A percentile compares a stretch with the other conserved stretches of the same genome.
phyloP scores from a whole-genome alignment of 2,329 filamentous ascomycete species.

The Colletotrichum cuscutae region DNA sequence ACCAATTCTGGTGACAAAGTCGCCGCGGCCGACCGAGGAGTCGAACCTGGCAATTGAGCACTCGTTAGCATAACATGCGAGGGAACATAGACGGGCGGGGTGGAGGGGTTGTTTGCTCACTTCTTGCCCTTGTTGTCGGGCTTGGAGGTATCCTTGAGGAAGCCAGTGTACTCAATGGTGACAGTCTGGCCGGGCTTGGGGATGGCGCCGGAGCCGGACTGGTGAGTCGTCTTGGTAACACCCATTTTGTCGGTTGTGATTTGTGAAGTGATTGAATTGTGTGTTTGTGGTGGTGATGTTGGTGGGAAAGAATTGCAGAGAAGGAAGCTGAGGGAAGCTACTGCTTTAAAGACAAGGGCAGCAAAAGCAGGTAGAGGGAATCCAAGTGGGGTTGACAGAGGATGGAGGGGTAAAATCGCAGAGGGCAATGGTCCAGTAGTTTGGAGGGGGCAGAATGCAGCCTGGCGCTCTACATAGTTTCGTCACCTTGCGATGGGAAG shows the following conservation, averaged over 20 bases:
- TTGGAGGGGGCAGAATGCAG: slow-evolving; percentile 6
- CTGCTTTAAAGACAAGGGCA: slow-evolving; percentile 8
- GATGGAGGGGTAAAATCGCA: slow-evolving; percentile 32
- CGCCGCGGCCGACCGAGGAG: slow-evolving; percentile 79
- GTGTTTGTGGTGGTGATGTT: neutral
- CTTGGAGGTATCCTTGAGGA: slow-evolving; percentile 74
- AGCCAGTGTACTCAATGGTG: slow-evolving; percentile 92
- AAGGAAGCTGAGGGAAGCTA: slow-evolving; percentile 1
- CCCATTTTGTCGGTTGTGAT: slow-evolving; percentile 65
- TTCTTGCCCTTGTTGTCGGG: slow-evolving; percentile 74
- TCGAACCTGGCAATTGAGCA: slow-evolving; percentile 76
- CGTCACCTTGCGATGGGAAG: neutral
- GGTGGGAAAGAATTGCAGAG: neutral
- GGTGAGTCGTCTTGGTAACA: slow-evolving; percentile 75
- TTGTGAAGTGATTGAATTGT: neutral
- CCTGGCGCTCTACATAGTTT: slow-evolving; percentile 16
- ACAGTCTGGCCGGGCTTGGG: slow-evolving; percentile 78
- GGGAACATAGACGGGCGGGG: slow-evolving; percentile 12
- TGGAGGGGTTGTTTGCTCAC: slow-evolving; percentile 58
- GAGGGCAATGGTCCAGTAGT: neutral
- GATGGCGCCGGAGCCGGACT: slow-evolving; percentile 69
- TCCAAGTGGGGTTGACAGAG: slow-evolving; percentile 26
- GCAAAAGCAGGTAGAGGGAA: neutral
- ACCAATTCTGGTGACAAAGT: slow-evolving; percentile 84
- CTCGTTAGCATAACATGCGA: slow-evolving; percentile 33